Evolutionary conservation across 192 early-diverging fungal species (phyloP), one percentile per base, ranked within the genome.

Genomic region (Backusella luteola): DNA sequence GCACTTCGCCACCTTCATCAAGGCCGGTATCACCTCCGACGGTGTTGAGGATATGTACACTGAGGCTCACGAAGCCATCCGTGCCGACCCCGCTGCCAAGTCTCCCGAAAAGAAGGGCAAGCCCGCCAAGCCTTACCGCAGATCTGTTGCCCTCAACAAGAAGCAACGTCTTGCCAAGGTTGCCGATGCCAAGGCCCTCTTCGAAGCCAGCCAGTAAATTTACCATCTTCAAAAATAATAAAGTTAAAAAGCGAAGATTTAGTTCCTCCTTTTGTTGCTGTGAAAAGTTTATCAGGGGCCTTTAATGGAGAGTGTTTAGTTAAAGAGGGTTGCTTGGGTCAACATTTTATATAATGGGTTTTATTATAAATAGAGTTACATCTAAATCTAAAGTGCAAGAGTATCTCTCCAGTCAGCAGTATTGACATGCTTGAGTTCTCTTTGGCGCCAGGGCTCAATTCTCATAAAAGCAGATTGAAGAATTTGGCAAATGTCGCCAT

Each of bases 21-120:
- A 90, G 86, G 88, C 90, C 71, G 97, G 92, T 73, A 86, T 98
- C 77, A 82, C 89, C 67, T 87, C 95, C 71, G 98, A 97, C 79
- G 93, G 92, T 82, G 86, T 99, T 72, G 98, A 99, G 89, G 96
- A 94, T 76, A 90, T 98, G 87, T 99, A 97, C 93, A 86, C 87
- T 73, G 85, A 91, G 71, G 97, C 96, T 67, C 98, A 99, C 89
- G 89, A 87, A 77, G 92, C 91, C 49, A 99, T 99, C 89, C 82
- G 98, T 83, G 96, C 89, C 72, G 89, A 99, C 87, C 98, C 98
- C 49, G 44, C 68, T 36, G 77, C 84, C 83, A 88, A 91, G 87
- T 82, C 88, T 77, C 90, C 91, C 75, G 90, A 87, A 49, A 92
- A 92, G 84, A 96, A 96, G 89, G 49, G 15, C 21, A 85, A 84